Conservation (phyloP, 148 eudicot species). For the Beta vulgaris region DNA sequence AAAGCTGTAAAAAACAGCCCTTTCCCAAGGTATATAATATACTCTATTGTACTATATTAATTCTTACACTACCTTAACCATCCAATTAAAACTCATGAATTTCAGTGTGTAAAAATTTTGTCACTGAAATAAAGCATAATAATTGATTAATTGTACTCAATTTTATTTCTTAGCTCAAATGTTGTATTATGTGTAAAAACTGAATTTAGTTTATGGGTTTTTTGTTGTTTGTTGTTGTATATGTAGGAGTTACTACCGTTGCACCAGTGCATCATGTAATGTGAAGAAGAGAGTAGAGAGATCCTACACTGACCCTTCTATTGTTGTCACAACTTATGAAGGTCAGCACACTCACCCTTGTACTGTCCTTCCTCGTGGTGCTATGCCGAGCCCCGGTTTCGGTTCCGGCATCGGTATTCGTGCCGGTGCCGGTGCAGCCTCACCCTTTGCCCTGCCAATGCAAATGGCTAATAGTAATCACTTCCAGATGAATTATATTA, state of each 20-base stretch:
- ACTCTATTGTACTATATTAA: not conserved
- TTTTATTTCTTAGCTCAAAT: not conserved
- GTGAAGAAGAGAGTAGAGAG: constrained; percentile 96
- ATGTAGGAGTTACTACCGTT: constrained; percentile 82
- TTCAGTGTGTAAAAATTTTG: constrained; percentile 9
- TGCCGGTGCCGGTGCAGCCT: constrained; percentile 4
- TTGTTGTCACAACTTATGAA: constrained; percentile 86
- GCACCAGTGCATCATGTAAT: constrained; percentile 74
- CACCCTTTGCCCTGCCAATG: constrained; percentile 22
- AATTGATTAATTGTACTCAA: not conserved
- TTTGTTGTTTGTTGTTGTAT: not conserved
- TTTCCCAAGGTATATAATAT: constrained; percentile 63
- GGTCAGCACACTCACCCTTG: constrained; percentile 86
- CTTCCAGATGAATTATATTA: constrained; percentile 16
- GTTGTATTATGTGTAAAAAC: too few species aligned
- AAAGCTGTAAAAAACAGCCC: constrained; percentile 89
- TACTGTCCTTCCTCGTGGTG: constrained; percentile 44
- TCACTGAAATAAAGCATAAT: not conserved
- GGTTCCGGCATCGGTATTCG: constrained; percentile 1
- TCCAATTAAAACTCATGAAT: constrained; percentile 9
- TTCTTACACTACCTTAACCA: not conserved
- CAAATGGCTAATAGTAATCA: constrained; percentile 11
- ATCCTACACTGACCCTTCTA: constrained; percentile 52
- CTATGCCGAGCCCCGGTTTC: constrained; percentile 11
- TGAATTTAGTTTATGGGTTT: too few species aligned